phyloP scores from a whole-genome alignment of 2,329 filamentous ascomycete species.

The Ceratocystis papillata region DNA sequence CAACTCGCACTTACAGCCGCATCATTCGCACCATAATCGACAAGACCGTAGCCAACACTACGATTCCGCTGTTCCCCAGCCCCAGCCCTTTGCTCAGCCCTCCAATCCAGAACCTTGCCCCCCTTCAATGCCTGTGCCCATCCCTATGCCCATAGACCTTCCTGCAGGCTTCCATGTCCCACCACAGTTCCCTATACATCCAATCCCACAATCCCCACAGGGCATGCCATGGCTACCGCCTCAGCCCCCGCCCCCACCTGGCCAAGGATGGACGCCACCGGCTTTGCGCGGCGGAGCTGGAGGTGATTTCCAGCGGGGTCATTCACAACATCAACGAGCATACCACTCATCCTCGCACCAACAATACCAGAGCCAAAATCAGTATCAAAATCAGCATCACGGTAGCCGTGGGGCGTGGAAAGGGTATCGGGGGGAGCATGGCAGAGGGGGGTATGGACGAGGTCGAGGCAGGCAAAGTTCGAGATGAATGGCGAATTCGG shows the following conservation, averaged over 20 bases:
- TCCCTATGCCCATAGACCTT: slow-evolving; percentile 22
- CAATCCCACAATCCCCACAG: slow-evolving; percentile 29
- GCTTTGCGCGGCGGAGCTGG: not conserved
- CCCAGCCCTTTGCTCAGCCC: slow-evolving; percentile 17
- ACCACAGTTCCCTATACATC: slow-evolving; percentile 29
- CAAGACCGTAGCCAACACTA: not conserved
- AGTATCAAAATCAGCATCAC: not conserved
- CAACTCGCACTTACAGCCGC: slow-evolving; percentile 25
- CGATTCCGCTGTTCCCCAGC: not conserved
- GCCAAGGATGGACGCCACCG: slow-evolving; percentile 10
- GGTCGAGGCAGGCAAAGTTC: not conserved
- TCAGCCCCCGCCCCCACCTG: slow-evolving; percentile 28
- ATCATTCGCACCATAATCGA: not conserved
- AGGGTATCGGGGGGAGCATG: slow-evolving; percentile 13
- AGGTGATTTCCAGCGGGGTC: slow-evolving; percentile 8
- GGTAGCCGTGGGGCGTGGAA: not conserved
- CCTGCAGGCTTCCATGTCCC: slow-evolving; percentile 25
- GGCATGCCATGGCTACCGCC: slow-evolving; percentile 23
- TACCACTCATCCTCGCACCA: not conserved
- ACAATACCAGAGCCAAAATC: not conserved
- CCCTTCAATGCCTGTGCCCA: not conserved
- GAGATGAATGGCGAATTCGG: not conserved
- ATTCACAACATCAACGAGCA: not conserved
- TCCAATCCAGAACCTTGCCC: not conserved
- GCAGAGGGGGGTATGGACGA: not conserved